phyloP scores from a whole-genome alignment of 805 yeast species.

The Ogataea populi-albae region DNA sequence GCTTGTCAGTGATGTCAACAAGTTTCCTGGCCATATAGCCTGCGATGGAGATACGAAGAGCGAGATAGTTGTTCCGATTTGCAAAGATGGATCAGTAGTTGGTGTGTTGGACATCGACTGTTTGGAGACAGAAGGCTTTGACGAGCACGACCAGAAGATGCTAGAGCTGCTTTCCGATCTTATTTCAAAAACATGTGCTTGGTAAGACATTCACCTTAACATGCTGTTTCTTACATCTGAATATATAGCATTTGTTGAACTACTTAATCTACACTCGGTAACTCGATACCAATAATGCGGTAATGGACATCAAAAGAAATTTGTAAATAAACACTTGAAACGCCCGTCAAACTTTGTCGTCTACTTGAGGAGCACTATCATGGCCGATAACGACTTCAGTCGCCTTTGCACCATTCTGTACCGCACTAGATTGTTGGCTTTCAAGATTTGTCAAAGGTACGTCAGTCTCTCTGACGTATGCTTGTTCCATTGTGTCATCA shows the following conservation, averaged over 20 bases:
- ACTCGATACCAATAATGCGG: too few relatives aligned
- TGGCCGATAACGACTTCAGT: too few relatives aligned
- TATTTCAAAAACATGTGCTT: conserved; percentile 54
- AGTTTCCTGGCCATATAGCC: conserved; percentile 91
- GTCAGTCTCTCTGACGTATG: conserved; percentile 13
- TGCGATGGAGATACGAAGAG: conserved; percentile 94
- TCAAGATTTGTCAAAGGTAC: conserved; percentile 11
- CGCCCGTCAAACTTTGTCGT: too few relatives aligned
- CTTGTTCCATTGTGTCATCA: conserved; percentile 2
- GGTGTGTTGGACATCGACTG: conserved; percentile 93
- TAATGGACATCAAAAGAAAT: too few relatives aligned
- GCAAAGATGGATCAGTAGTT: conserved; percentile 38
- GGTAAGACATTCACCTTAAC: conserved; percentile 25
- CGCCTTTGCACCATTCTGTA: too few relatives aligned
- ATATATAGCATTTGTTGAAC: too few relatives aligned
- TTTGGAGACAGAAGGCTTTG: conserved; percentile 61
- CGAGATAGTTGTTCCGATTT: conserved; percentile 88
- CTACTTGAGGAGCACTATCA: too few relatives aligned
- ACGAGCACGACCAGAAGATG: conserved; percentile 52
- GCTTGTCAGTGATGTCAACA: conserved; percentile 71
- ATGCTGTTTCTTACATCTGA: too few relatives aligned
- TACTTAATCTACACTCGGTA: too few relatives aligned
- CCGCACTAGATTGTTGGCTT: too few relatives aligned
- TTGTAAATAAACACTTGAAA: too few relatives aligned
- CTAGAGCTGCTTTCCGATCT: conserved; percentile 58